Base-by-base conservation (phyloP, 768 basidiomycete species). In the Tephrocybe sp. region DNA sequence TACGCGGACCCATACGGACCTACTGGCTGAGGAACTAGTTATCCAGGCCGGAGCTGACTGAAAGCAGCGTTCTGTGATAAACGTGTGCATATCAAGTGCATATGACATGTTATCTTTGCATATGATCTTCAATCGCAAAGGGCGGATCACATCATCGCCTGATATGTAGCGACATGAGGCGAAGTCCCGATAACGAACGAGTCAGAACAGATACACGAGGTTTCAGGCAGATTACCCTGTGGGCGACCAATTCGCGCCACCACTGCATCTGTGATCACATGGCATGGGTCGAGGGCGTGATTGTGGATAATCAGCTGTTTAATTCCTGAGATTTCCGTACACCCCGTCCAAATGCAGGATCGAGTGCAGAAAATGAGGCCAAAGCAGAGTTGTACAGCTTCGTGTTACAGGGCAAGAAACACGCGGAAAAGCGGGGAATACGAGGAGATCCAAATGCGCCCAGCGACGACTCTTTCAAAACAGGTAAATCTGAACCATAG, bases 181-280 rank as follows among this genome's bases (percentile, higher is more conserved):
- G 25, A 23, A 30, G 26, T n/a, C 25, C n/a, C 30, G 38, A 39
- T 30, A 17, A 28, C 38, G 10, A 40, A 28, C 21, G 46, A 26
- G 15, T 38, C 34, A n/a, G n/a, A n/a, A 37, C 15, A 43, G 12
- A 50, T 43, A 26, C 40, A 42, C 33, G 49, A 50, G 49, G 49
- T 25, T 50, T 7, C 41, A 34, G 23, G 49, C 49, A 41, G 49
- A 50, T 43, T 41, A 43, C 25, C 6, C 10, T 25, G 30, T 18
- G 40, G 21, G 20, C 26, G 23, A 23, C 33, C 33, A 17, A 14
- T 15, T 33, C 15, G 24, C 23, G 42, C 33, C 40, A 36, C 25
- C 42, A 43, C 42, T 10, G 42, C 17, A 7, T 20, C 20, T 5
- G 26, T 50, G 49, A 36, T 50, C 49, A 50, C 40, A 50, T 50